Base-by-base conservation (phyloP, 108 stramenopile species). In the Licmophora abbreviata region DNA sequence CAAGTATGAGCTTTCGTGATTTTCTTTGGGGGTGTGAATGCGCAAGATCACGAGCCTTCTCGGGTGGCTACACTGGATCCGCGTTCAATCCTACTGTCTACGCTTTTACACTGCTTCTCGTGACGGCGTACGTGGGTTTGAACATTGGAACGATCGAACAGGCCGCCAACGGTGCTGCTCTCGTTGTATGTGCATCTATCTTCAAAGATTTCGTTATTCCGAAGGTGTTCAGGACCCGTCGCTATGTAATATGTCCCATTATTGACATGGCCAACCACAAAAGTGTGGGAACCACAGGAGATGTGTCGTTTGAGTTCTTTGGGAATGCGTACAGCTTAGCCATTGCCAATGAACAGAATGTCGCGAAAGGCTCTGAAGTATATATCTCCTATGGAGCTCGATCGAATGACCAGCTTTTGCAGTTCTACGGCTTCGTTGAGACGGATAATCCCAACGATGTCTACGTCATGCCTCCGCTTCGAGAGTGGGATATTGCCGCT, bases 371-470 rank as follows among this genome's bases (percentile, higher is more conserved):
- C 17, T 42, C 36, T 3, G 81, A 91, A 63, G 53, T 93, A 22
- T 81, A 66, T 49, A 88, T 90, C 52, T 73, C 75, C 26, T 95
- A 95, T 50, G 95, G 95, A 17, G 63, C 74, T 4, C 72, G 89
- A 31, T 86, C 82, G 41, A 95, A 94, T 50, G 95, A 95, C 48
- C 85, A 92, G 44, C 54, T 95, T 29, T 53, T 95, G 37, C 90
- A 94, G 41, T 90, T 90, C 54, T 95, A 95, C 65, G 95, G 95
- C 21, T 95, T 95, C 70, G 92, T 94, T 29, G 92, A 94, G 48
- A 46, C 49, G 29, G 65, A 91, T 50, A 95, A 95, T 74, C 77
- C 76, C 0, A 63, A 77, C 31, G 95, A 95, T 63, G 70, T 84
- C 12, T 95, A 95, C 48, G 77, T 93, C 27, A 72, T 95, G 64